These are phyloP conservation scores for Dionaea muscipula DNA, from an alignment of 179 eudicot species.

Conservation along the genomic window DNA sequence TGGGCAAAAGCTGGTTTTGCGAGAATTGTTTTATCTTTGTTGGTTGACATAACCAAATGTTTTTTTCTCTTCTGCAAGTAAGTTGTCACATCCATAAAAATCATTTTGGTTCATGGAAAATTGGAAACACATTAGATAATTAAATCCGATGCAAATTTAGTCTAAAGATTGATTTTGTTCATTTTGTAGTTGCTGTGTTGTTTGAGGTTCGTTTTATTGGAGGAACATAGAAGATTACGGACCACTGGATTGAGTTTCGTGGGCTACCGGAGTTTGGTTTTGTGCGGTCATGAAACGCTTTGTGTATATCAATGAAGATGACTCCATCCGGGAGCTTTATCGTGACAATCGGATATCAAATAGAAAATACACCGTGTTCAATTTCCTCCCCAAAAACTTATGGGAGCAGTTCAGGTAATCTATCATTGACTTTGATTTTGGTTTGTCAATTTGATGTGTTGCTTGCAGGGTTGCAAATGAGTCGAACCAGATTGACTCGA, in stretches of 20 bases:
- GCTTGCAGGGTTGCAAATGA: too few relatives aligned
- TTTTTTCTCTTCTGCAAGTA: too few relatives aligned
- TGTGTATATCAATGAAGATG: constrained; percentile 76
- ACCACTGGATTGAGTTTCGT: background rate
- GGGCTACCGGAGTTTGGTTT: background rate
- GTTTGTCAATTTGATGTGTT: too few relatives aligned
- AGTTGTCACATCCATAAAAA: too few relatives aligned
- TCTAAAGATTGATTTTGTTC: constrained; percentile 19
- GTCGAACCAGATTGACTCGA: too few relatives aligned
- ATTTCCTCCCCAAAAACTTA: constrained; percentile 84
- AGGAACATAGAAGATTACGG: background rate
- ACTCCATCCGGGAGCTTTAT: constrained; percentile 44
- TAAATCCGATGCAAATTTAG: too few relatives aligned
- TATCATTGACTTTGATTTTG: background rate
- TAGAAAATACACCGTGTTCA: constrained; percentile 68
- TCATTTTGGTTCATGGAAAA: too few relatives aligned
- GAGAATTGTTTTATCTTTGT: too few relatives aligned
- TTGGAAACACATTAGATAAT: too few relatives aligned
- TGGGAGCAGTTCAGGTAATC: constrained; percentile 98
- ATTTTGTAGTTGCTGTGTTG: constrained; percentile 19
- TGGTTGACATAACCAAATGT: too few relatives aligned
- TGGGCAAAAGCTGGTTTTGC: too few relatives aligned
- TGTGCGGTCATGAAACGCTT: constrained; percentile 59
- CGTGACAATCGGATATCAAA: constrained; percentile 83
- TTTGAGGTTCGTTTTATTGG: background rate